These are phyloP conservation scores for Globisporangium middletonii DNA, from an alignment of 352 stramenopile species.

Conservation along the genomic window DNA sequence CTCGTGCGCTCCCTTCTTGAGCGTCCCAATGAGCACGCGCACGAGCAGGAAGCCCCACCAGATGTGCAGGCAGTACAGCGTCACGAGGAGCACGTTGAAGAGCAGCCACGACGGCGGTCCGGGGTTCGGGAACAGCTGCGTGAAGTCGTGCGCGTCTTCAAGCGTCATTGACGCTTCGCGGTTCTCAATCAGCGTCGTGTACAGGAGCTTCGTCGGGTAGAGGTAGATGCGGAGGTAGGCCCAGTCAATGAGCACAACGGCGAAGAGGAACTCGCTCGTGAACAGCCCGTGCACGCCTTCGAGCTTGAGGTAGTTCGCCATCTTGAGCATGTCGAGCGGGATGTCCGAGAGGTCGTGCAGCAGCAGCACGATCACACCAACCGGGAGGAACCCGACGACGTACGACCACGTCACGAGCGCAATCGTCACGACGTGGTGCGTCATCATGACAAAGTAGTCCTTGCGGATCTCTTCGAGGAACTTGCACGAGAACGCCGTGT, in stretches of 20 bases:
- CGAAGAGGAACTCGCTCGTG: slow-evolving; percentile 68
- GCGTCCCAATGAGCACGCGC: slow-evolving; percentile 54
- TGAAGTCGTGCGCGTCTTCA: slow-evolving; percentile 62
- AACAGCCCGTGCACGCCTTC: slow-evolving; percentile 69
- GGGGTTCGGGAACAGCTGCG: slow-evolving; percentile 53
- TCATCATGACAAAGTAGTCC: slow-evolving; percentile 90
- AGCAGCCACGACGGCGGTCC: slow-evolving; percentile 77
- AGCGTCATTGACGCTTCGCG: slow-evolving; percentile 73
- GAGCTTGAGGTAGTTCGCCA: slow-evolving; percentile 88
- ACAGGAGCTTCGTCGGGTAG: slow-evolving; percentile 77
- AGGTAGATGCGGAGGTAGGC: slow-evolving; percentile 86
- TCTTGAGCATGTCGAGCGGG: slow-evolving; percentile 87
- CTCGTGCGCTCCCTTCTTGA: slow-evolving; percentile 73
- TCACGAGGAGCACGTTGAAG: slow-evolving; percentile 73
- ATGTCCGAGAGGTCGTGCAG: slow-evolving; percentile 87
- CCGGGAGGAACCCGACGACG: slow-evolving; percentile 67
- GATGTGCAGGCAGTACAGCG: slow-evolving; percentile 77
- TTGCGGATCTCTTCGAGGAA: slow-evolving; percentile 86
- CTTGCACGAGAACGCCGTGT: slow-evolving; percentile 86
- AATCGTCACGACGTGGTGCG: slow-evolving; percentile 85
- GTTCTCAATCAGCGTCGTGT: slow-evolving; percentile 67
- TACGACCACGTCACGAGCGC: slow-evolving; percentile 83
- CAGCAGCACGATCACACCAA: slow-evolving; percentile 80
- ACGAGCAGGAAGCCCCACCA: slow-evolving; percentile 80
- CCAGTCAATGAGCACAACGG: slow-evolving; percentile 57